These are phyloP conservation scores for Polygonum maritimum DNA, from an alignment of 148 eudicot species.

Conservation along the genomic window DNA sequence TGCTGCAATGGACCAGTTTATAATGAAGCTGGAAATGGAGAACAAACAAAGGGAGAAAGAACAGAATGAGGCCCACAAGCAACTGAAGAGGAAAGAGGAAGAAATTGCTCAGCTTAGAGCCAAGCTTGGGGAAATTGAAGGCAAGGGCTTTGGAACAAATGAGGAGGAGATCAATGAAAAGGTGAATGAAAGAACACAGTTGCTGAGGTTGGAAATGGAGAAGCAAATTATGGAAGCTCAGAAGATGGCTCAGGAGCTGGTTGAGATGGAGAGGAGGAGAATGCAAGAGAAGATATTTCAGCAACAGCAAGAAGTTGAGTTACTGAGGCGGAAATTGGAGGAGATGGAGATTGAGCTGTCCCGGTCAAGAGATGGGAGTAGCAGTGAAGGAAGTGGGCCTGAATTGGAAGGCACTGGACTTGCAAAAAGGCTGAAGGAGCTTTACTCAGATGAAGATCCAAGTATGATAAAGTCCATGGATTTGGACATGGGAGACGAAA, in stretches of 20 bases:
- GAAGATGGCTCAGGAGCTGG: constrained; percentile 66
- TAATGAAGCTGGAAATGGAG: constrained; percentile 72
- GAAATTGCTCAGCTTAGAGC: constrained; percentile 59
- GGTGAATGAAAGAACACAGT: constrained; percentile 53
- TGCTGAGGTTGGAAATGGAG: constrained; percentile 54
- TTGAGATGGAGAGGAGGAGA: constrained; percentile 68
- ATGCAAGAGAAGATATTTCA: constrained; percentile 70
- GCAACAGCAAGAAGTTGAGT: constrained; percentile 69
- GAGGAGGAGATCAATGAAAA: constrained; percentile 74
- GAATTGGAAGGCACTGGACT: constrained; percentile 43
- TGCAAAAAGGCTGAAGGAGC: constrained; percentile 50
- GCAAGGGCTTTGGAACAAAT: constrained; percentile 32
- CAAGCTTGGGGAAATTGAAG: constrained; percentile 48
- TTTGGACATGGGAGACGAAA: constrained; percentile 54
- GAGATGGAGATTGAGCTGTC: constrained; percentile 70
- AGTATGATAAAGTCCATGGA: constrained; percentile 97
- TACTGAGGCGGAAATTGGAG: constrained; percentile 63
- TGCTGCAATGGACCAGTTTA: constrained; percentile 87
- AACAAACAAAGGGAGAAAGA: constrained; percentile 76
- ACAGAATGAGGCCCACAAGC: constrained; percentile 64
- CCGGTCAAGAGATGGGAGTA: constrained; percentile 47
- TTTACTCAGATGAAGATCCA: constrained; percentile 57
- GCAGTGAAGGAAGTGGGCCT: constrained; percentile 27
- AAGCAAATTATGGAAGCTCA: constrained; percentile 63
- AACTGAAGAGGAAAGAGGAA: constrained; percentile 67